Percentiles rank a stretch among this genome's conserved stretches.
These are phyloP conservation scores for Conticribra weissflogii DNA, from an alignment of 108 stramenopile genomes.

Conservation along the genomic window DNA sequence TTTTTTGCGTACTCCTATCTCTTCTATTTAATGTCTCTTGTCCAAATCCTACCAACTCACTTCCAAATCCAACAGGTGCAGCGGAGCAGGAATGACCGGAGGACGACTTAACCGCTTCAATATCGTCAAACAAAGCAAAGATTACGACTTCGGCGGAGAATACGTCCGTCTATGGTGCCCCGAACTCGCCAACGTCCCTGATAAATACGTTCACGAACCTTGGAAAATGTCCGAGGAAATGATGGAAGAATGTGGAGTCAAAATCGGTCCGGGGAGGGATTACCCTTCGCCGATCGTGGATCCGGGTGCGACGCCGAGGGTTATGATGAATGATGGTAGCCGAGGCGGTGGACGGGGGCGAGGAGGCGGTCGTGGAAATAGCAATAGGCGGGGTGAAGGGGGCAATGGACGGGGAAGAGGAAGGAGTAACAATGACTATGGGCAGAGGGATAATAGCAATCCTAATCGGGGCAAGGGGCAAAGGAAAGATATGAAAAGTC, in stretches of 20 bases:
- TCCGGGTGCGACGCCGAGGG: constrained; percentile 52
- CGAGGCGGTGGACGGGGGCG: constrained; percentile 47
- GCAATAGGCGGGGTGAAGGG: constrained; percentile 23
- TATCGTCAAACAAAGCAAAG: constrained; percentile 94
- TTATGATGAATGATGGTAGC: constrained; percentile 34
- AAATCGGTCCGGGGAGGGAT: constrained; percentile 70
- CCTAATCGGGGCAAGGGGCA: constrained; percentile 71
- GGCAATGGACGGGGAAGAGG: constrained; percentile 15
- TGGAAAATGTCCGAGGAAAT: constrained; percentile 89
- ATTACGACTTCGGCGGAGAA: constrained; percentile 94
- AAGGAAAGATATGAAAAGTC: constrained; percentile 82
- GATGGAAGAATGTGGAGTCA: constrained; percentile 73
- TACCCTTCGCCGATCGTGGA: constrained; percentile 83
- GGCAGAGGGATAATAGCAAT: constrained; percentile 43
- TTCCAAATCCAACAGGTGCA: too few species aligned
- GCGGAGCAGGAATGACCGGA: constrained; percentile 87
- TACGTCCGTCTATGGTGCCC: constrained; percentile 97
- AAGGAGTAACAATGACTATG: constrained; percentile 10
- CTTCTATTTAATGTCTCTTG: too few species aligned
- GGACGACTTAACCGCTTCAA: constrained; percentile 93
- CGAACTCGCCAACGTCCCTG: constrained; percentile 84
- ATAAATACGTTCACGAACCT: constrained; percentile 78
- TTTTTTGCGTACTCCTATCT: too few species aligned
- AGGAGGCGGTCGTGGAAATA: constrained; percentile 24
- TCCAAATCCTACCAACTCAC: too few species aligned